Percentiles rank a stretch among this genome's conserved stretches.
Conservation (phyloP, 306 rosid genomes). For the Gillenia trifoliata region DNA sequence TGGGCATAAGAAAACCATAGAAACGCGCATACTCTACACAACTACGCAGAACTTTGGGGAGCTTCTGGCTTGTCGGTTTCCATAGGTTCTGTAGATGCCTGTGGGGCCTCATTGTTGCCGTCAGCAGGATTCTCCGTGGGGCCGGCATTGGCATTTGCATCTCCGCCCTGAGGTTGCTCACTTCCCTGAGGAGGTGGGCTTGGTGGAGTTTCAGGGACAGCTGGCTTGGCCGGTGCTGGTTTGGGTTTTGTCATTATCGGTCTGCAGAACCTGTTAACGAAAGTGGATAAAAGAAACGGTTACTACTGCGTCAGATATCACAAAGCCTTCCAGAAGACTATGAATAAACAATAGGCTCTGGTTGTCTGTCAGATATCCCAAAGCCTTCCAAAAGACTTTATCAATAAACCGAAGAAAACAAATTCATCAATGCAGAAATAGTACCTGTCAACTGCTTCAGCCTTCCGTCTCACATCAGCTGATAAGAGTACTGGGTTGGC, state of each 20-base stretch:
- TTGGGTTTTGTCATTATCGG: constrained; percentile 84
- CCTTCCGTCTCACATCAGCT: constrained; percentile 76
- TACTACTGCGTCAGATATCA: background rate
- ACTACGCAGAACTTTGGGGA: constrained; percentile 40
- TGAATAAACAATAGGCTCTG: too few species aligned
- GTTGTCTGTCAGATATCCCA: too few species aligned
- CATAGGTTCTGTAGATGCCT: constrained; percentile 61
- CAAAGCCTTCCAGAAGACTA: too few species aligned
- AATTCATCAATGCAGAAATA: background rate
- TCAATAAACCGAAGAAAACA: background rate
- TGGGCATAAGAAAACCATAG: constrained; percentile 14
- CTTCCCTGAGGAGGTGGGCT: constrained; percentile 44
- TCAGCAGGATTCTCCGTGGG: constrained; percentile 32
- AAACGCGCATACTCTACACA: constrained; percentile 6
- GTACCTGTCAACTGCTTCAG: constrained; percentile 83
- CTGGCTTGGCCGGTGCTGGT: constrained; percentile 64
- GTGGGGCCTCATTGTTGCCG: constrained; percentile 37
- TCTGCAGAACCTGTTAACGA: constrained; percentile 54
- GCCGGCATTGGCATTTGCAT: constrained; percentile 25
- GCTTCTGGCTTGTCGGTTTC: constrained; percentile 66
- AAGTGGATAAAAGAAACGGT: background rate
- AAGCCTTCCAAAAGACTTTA: background rate
- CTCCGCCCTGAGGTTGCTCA: constrained; percentile 43
- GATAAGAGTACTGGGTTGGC: constrained; percentile 66
- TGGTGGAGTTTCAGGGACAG: constrained; percentile 51